These are phyloP conservation scores for Pinus tabuliformis DNA, from an alignment of 75 land plant species.

Conservation along the genomic window DNA sequence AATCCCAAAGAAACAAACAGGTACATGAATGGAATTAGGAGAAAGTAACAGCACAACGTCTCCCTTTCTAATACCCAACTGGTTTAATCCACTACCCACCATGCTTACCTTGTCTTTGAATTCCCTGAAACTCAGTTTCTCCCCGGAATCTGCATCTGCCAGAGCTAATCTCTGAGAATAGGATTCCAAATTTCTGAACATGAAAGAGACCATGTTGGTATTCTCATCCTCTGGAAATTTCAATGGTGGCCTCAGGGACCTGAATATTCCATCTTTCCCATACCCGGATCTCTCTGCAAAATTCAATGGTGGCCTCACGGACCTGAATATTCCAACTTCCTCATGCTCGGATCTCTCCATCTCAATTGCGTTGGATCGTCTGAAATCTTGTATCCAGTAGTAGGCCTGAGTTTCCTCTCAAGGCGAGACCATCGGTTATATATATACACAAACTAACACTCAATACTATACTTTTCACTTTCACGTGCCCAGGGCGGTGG, in stretches of 20 bases:
- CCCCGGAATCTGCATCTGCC: conserved; percentile 45
- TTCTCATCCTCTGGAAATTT: conserved; percentile 16
- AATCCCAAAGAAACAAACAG: conserved; percentile 45
- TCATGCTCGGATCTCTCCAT: conserved; percentile 24
- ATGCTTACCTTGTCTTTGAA: conserved; percentile 20
- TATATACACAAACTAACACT: no score
- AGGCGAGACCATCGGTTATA: no score
- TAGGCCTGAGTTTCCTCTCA: no score
- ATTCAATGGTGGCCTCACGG: no score
- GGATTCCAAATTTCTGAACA: conserved; percentile 32
- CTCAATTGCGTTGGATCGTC: not conserved
- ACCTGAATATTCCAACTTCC: no score
- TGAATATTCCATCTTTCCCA: conserved; percentile 36
- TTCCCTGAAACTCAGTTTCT: conserved; percentile 32
- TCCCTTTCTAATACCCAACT: conserved; percentile 39
- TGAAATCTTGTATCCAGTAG: no score
- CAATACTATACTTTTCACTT: no score
- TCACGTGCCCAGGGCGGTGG: no score
- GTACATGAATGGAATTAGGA: conserved; percentile 54
- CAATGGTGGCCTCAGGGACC: conserved; percentile 27
- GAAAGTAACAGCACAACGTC: conserved; percentile 67
- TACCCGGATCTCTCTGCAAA: not conserved
- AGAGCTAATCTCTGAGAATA: conserved; percentile 40
- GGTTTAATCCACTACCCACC: conserved; percentile 17
- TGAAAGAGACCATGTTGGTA: conserved; percentile 32